These are phyloP conservation scores for Orobanche coerulescens DNA, from an alignment of 257 asterid species.

Conservation along the genomic window DNA sequence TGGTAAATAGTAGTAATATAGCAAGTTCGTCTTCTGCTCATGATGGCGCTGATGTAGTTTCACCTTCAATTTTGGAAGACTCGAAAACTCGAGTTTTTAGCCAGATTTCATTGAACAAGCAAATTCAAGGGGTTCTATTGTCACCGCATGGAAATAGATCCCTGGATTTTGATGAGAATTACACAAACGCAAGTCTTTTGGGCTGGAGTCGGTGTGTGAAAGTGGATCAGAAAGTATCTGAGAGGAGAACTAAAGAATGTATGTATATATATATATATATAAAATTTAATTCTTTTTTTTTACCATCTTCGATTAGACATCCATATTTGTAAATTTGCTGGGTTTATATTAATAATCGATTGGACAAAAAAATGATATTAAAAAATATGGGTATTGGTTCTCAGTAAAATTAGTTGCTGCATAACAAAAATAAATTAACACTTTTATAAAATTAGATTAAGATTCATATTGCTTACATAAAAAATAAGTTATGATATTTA, in stretches of 20 bases:
- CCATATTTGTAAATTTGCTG: no score
- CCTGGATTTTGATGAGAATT: slow-evolving; percentile 32
- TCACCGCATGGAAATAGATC: slow-evolving; percentile 50
- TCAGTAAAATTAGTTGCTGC: no score
- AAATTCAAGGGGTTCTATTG: slow-evolving; percentile 59
- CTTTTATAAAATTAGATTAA: no score
- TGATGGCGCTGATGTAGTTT: neutral
- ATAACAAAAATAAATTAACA: no score
- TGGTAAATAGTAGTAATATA: slow-evolving; percentile 3
- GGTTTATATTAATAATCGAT: no score
- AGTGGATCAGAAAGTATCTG: slow-evolving; percentile 57
- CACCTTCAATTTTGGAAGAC: slow-evolving; percentile 25
- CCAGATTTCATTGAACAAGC: slow-evolving; percentile 68
- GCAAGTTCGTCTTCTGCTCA: neutral
- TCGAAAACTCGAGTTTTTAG: slow-evolving; percentile 45
- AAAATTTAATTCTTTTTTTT: no score
- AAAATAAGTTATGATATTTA: no score
- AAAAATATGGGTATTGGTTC: no score
- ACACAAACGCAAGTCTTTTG: slow-evolving; percentile 35
- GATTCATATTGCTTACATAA: no score
- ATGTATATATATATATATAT: no score
- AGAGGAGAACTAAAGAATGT: slow-evolving; percentile 66
- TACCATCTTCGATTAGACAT: no score
- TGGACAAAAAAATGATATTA: no score
- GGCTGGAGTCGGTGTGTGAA: slow-evolving; percentile 53